phyloP scores from a whole-genome alignment of 495 filamentous ascomycete genomes.

The Neurospora discreta region DNA sequence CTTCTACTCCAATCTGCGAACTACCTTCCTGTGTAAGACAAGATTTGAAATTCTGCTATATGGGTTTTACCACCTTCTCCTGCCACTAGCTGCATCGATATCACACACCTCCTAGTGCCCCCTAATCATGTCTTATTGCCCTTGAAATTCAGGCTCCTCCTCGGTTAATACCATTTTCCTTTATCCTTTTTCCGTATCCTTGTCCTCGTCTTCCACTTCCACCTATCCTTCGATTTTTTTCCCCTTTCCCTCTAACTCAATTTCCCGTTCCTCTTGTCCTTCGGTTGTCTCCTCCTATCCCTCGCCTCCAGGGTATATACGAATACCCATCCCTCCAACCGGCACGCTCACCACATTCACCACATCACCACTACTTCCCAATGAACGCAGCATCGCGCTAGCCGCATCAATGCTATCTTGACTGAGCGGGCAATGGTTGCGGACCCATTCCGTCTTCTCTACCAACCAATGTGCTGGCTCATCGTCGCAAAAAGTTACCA shows the following conservation, averaged over 20 bases:
- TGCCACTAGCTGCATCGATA: background rate
- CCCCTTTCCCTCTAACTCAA: background rate
- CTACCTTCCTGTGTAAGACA: too few relatives aligned
- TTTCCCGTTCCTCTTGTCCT: background rate
- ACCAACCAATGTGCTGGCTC: background rate
- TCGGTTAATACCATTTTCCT: background rate
- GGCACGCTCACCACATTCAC: background rate
- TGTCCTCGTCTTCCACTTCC: background rate
- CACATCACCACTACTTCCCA: background rate
- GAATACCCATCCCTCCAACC: background rate
- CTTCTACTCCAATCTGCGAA: too few relatives aligned
- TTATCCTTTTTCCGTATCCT: background rate
- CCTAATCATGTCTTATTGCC: background rate
- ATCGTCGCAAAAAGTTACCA: background rate
- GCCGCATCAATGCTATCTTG: background rate
- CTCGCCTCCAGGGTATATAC: background rate
- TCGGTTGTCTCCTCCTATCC: background rate
- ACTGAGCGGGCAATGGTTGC: background rate
- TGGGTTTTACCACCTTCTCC: background rate
- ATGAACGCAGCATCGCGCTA: background rate
- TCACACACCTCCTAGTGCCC: background rate
- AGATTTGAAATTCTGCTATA: too few relatives aligned
- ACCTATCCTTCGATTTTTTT: background rate
- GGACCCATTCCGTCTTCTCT: constrained; percentile 3
- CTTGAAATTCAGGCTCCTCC: background rate